These are phyloP conservation scores for Omphalea diandra DNA, from an alignment of 441 rosid genomes.

Conservation along the genomic window DNA sequence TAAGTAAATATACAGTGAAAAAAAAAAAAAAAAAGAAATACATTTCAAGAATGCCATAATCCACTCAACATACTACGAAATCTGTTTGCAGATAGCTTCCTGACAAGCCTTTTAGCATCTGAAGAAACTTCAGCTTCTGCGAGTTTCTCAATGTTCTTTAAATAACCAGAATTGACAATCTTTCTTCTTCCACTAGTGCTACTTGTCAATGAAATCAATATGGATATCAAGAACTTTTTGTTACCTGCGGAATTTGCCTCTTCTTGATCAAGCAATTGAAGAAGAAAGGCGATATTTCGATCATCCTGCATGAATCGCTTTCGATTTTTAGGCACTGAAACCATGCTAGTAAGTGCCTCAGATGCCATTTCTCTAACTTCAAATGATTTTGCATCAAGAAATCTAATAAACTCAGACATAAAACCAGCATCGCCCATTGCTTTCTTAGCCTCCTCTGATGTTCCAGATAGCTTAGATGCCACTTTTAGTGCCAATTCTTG, in stretches of 20 bases:
- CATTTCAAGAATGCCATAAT: conserved; percentile 69
- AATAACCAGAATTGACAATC: conserved; percentile 70
- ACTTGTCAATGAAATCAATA: conserved; percentile 65
- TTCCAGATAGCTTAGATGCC: conserved; percentile 53
- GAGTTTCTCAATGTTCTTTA: conserved; percentile 82
- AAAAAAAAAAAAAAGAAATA: conserved; percentile 8
- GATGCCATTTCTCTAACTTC: conserved; percentile 82
- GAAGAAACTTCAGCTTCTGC: conserved; percentile 81
- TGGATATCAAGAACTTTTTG: conserved; percentile 64
- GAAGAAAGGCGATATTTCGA: conserved; percentile 52
- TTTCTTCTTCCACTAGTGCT: conserved; percentile 76
- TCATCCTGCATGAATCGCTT: conserved; percentile 74
- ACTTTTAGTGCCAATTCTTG: conserved; percentile 80
- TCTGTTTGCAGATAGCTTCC: conserved; percentile 69
- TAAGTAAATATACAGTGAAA: conserved; percentile 38
- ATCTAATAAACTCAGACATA: conserved; percentile 70
- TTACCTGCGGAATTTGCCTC: conserved; percentile 51
- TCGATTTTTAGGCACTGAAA: conserved; percentile 59
- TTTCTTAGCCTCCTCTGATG: conserved; percentile 65
- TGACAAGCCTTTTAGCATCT: conserved; percentile 83
- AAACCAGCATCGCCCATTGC: conserved; percentile 82
- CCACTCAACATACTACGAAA: conserved; percentile 71
- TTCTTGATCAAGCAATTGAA: conserved; percentile 61
- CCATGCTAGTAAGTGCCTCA: conserved; percentile 53
- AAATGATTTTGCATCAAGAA: conserved; percentile 77